Conservation (phyloP, 768 basidiomycete genomes). For the Grammothele lineata region DNA sequence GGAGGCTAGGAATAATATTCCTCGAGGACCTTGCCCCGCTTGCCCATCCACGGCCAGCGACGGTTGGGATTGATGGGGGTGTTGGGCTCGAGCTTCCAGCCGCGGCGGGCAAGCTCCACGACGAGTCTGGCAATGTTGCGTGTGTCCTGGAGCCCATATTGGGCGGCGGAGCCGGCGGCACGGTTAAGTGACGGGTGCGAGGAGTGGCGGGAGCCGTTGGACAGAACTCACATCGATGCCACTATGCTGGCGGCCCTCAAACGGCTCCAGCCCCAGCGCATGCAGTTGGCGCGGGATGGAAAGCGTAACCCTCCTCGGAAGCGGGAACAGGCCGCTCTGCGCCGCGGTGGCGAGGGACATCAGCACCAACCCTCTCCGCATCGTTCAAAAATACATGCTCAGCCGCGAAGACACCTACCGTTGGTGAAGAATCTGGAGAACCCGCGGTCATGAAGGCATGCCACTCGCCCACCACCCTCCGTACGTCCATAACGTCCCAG, state of each 20-base stretch:
- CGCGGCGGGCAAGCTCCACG: constrained; percentile 67
- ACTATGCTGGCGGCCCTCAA: constrained; percentile 81
- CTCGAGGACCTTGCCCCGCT: constrained; percentile 62
- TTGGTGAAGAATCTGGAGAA: neutral
- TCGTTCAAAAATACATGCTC: neutral
- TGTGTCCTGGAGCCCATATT: constrained; percentile 59
- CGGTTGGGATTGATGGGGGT: constrained; percentile 58
- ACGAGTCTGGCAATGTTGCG: constrained; percentile 86
- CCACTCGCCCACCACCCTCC: constrained; percentile 52
- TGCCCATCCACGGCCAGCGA: constrained; percentile 88
- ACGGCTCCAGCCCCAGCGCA: constrained; percentile 65
- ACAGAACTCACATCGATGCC: constrained; percentile 81
- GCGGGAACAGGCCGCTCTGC: constrained; percentile 12
- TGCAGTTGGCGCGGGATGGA: constrained; percentile 76
- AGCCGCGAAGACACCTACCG: neutral
- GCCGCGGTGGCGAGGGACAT: neutral
- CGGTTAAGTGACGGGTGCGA: constrained; percentile 12
- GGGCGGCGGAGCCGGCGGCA: neutral
- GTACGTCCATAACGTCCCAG: constrained; percentile 73
- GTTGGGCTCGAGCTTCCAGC: constrained; percentile 69
- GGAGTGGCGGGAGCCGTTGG: neutral
- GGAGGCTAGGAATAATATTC: constrained; percentile 21
- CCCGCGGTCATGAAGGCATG: constrained; percentile 8
- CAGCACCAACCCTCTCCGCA: no score
- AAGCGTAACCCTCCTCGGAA: constrained; percentile 34